Evolutionary conservation across 345 rosid genomes (phyloP), one percentile per base, ranked within the genome.

Genomic region (Populus alba): DNA sequence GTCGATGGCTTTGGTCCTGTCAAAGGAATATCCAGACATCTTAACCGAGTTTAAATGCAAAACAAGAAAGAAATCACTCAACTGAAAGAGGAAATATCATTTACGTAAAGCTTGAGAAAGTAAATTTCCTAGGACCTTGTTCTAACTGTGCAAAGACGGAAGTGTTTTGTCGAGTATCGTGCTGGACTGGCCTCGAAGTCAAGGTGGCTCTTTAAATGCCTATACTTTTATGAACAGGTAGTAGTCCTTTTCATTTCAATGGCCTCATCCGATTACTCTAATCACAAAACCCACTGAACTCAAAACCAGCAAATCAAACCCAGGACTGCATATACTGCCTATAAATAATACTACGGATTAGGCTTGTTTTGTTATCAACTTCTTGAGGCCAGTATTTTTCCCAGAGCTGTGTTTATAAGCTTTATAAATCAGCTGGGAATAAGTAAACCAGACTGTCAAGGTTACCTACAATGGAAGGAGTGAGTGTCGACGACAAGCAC

Each of bases 401-500:
- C 10, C 2, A 2, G 6, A 65, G 18, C 45, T 31, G 27, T 20
- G 4, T 27, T 33, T 8, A 51, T 41, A 17, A 27, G 16, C 17
- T 25, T 4, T 7, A 55, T 2, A 29, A 35, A 17, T 66, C 39
- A 29, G 22, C 27, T n/a, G 38, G 23, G 67, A 23, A 16, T 51
- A 31, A 31, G 23, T 17, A 13, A 16, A 68, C 17, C 12, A 22
- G 15, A 11, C 7, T 8, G 15, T 8, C 59, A 22, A 25, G 25
- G 1, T 9, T 43, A 43, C 3, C 0, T 0, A 17, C 11, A 31
- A 80, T 79, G 87, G 86, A 83, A 78, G 84, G 73, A 43, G 75
- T 25, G 68, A 68, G 70, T 68, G 75, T 70, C 71, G 78, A 22
- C 78, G 75, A 47, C 39, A 79, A 73, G 29, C 74, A 69, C 67